phyloP scores from a whole-genome alignment of 495 filamentous ascomycete genomes.

The Podospora pseudoanserina region DNA sequence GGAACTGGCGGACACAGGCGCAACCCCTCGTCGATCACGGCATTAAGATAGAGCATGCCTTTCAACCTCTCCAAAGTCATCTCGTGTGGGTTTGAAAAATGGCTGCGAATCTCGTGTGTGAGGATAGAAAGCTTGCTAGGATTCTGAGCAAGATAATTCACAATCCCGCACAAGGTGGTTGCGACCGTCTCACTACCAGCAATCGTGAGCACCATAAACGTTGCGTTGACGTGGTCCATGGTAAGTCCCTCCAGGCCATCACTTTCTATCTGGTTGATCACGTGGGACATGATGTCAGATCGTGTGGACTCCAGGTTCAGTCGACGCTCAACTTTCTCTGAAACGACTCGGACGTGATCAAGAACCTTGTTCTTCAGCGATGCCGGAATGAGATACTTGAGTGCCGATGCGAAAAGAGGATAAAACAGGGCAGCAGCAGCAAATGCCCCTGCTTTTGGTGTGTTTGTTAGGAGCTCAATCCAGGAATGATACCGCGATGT shows the following conservation, averaged over 20 bases:
- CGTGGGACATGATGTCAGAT: conserved; percentile 40
- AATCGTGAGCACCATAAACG: conserved; percentile 27
- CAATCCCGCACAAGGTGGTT: conserved; percentile 42
- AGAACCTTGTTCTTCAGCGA: conserved; percentile 28
- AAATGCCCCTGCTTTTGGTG: conserved; percentile 29
- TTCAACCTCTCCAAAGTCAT: conserved; percentile 46
- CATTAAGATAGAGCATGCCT: conserved; percentile 41
- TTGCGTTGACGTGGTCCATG: conserved; percentile 40
- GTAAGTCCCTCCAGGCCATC: conserved; percentile 16
- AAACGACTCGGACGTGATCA: conserved; percentile 37
- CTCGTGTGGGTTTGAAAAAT: conserved; percentile 37
- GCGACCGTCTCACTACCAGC: conserved; percentile 59
- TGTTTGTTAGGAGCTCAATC: conserved; percentile 37
- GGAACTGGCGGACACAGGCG: conserved; percentile 37
- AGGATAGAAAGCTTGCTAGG: conserved; percentile 37
- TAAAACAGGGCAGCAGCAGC: conserved; percentile 32
- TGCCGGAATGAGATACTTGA: conserved; percentile 34
- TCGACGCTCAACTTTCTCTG: conserved; percentile 38
- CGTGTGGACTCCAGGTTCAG: conserved; percentile 31
- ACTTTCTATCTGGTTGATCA: conserved; percentile 27
- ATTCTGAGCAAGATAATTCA: conserved; percentile 49
- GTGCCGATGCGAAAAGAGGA: conserved; percentile 27
- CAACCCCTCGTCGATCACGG: conserved; percentile 45
- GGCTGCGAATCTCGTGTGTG: conserved; percentile 41
- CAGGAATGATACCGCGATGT: conserved; percentile 43